Percentiles rank a stretch among this genome's conserved stretches.
Evolutionary conservation across 1,284 basidiomycete genomes (phyloP).

Genomic region (Tetrapyrgos nigripes): DNA sequence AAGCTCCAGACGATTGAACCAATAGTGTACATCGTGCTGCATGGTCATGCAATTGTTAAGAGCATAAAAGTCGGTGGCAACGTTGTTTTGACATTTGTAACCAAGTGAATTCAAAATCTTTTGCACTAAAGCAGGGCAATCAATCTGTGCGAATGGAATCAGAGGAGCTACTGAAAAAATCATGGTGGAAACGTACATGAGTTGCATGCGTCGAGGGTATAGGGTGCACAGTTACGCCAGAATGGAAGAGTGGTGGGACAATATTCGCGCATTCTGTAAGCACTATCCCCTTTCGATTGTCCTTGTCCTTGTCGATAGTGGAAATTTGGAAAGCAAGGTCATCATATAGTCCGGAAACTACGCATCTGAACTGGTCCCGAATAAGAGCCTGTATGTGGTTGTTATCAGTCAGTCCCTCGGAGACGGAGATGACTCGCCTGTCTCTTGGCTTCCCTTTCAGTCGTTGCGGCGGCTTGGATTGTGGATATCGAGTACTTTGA

Average conservation of each 20-base stretch:
- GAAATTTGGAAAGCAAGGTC: background rate
- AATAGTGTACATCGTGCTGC: slow-evolving; percentile 18
- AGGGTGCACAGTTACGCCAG: no score
- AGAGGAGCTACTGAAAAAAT: background rate
- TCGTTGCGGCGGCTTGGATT: slow-evolving; percentile 2
- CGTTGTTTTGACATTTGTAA: slow-evolving; percentile 21
- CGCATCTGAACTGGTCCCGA: slow-evolving; percentile 35
- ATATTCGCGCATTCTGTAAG: slow-evolving; percentile 7
- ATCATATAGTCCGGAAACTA: slow-evolving; percentile 31
- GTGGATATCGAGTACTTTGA: background rate
- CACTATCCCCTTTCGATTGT: background rate
- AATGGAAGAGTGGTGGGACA: background rate
- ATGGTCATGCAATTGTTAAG: slow-evolving; percentile 40
- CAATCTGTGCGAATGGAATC: background rate
- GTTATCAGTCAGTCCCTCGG: background rate
- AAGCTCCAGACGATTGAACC: slow-evolving; percentile 30
- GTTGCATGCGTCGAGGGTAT: no score
- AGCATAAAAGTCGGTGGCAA: slow-evolving; percentile 30
- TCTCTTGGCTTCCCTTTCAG: slow-evolving; percentile 5
- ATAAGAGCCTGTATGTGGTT: slow-evolving; percentile 26
- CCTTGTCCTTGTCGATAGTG: background rate
- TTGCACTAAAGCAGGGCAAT: slow-evolving; percentile 15
- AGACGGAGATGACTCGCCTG: background rate
- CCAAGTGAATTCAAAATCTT: slow-evolving; percentile 14
- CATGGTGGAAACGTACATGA: background rate